Conservation (phyloP, 2,329 filamentous ascomycete species). For the Akanthomyces muscarius region DNA sequence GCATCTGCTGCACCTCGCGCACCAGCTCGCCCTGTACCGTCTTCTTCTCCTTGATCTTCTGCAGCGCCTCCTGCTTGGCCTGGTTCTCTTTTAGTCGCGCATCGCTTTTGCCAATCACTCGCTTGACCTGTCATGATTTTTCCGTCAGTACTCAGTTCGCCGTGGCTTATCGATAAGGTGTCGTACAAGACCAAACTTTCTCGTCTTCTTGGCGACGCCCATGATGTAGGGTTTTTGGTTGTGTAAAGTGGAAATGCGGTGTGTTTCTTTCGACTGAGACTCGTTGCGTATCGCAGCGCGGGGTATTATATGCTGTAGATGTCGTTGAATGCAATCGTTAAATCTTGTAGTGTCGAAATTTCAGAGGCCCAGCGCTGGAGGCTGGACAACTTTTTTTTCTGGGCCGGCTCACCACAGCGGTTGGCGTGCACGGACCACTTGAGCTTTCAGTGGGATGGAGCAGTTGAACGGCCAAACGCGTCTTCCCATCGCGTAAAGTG, state of each 20-base stretch:
- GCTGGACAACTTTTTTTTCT: constrained; percentile 31
- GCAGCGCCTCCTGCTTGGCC: constrained; percentile 49
- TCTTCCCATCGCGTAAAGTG: constrained; percentile 38
- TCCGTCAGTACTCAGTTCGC: constrained; percentile 3
- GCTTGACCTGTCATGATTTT: constrained; percentile 56
- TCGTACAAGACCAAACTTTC: constrained; percentile 75
- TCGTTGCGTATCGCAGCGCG: neutral
- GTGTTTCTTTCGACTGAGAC: constrained; percentile 1
- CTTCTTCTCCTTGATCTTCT: constrained; percentile 42
- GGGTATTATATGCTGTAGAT: neutral
- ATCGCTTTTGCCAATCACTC: constrained; percentile 78
- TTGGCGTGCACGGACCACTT: constrained; percentile 28
- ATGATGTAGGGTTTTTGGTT: constrained; percentile 43
- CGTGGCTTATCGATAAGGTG: constrained; percentile 28
- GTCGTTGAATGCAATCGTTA: neutral
- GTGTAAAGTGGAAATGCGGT: neutral
- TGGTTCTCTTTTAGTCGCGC: constrained; percentile 78
- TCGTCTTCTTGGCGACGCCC: constrained; percentile 85
- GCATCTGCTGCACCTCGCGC: constrained; percentile 76
- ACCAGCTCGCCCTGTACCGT: constrained; percentile 58
- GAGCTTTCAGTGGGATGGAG: neutral
- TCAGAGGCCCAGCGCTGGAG: constrained; percentile 2
- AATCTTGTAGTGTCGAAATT: constrained; percentile 17
- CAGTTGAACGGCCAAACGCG: constrained; percentile 28
- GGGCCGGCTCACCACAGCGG: constrained; percentile 5